Conservation (phyloP, 768 basidiomycete genomes). For the Goffeauzyma gilvescens region DNA sequence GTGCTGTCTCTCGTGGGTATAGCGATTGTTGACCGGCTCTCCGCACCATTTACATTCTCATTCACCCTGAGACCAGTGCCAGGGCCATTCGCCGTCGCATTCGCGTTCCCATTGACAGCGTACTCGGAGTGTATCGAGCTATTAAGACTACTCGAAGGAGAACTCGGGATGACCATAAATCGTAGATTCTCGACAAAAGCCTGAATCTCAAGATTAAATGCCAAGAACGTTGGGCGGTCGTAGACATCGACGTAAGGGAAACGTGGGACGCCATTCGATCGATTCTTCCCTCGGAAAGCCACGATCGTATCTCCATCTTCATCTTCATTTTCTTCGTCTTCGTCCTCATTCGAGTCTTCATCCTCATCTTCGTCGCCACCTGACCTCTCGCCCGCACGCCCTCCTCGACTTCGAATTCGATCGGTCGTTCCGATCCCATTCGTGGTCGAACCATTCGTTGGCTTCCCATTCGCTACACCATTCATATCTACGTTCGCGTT, state of each 20-base stretch:
- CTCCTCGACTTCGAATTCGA: slow-evolving; percentile 1
- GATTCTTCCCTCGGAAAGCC: too few species aligned
- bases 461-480: too few species aligned
- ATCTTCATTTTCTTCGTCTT: neutral
- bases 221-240: slow-evolving; percentile 7
- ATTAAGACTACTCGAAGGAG: slow-evolving; percentile 10
- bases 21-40: too few species aligned
- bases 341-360: slow-evolving; percentile 1
- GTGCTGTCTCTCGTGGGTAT: too few species aligned
- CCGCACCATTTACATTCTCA: too few species aligned
- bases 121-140: slow-evolving; percentile 32
- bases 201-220: slow-evolving; percentile 64
- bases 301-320: neutral
- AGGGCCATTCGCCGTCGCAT: neutral
- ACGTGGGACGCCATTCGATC: slow-evolving; percentile 1
- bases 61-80: too few species aligned
- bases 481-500: too few species aligned
- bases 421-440: too few species aligned
- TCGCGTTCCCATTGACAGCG: neutral
- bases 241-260: slow-evolving; percentile 5
- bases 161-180: slow-evolving; percentile 4
- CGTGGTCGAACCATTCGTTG: too few species aligned
- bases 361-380: neutral
- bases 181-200: slow-evolving; percentile 73
- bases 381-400: neutral